A percentile compares a stretch with the other conserved stretches of the same genome.
phyloP scores from a whole-genome alignment of 495 filamentous ascomycete genomes.

The Margaritispora aquatica region DNA sequence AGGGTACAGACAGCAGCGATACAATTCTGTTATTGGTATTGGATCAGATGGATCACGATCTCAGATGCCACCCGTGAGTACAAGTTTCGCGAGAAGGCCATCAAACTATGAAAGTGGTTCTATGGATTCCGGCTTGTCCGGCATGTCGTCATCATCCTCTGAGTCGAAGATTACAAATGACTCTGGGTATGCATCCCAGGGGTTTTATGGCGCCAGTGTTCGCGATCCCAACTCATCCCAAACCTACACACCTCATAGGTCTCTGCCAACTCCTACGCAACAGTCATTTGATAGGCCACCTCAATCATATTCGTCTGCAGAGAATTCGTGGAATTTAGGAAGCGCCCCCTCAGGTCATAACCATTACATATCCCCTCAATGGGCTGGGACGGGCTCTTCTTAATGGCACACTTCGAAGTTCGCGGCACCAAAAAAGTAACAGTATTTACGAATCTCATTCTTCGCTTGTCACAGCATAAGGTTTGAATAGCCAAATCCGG shows the following conservation, averaged over 20 bases:
- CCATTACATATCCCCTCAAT: slow-evolving; percentile 16
- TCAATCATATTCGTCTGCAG: slow-evolving; percentile 7
- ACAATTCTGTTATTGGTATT: slow-evolving; percentile 16
- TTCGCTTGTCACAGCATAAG: too few relatives aligned
- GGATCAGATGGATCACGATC: slow-evolving; percentile 8
- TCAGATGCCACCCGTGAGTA: slow-evolving; percentile 12
- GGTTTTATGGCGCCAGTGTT: slow-evolving; percentile 5
- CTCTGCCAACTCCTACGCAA: slow-evolving; percentile 17
- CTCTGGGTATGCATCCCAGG: slow-evolving; percentile 20
- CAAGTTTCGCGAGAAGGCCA: slow-evolving; percentile 10
- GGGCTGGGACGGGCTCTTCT: slow-evolving; percentile 18
- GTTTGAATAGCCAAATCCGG: too few relatives aligned
- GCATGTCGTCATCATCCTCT: slow-evolving; percentile 7
- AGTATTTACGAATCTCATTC: slow-evolving; percentile 8
- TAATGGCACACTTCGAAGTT: neutral
- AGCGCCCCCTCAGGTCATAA: slow-evolving; percentile 22
- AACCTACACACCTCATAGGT: slow-evolving; percentile 8
- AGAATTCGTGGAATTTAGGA: slow-evolving; percentile 19
- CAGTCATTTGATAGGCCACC: slow-evolving; percentile 11
- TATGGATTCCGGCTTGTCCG: slow-evolving; percentile 17
- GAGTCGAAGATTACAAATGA: slow-evolving; percentile 20
- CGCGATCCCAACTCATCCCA: slow-evolving; percentile 15
- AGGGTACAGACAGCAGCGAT: slow-evolving; percentile 14
- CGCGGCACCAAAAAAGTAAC: neutral
- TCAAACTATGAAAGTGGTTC: slow-evolving; percentile 16